These are phyloP conservation scores for Aspergillus sp. DNA, from an alignment of 2,329 filamentous ascomycete species.

Conservation along the genomic window DNA sequence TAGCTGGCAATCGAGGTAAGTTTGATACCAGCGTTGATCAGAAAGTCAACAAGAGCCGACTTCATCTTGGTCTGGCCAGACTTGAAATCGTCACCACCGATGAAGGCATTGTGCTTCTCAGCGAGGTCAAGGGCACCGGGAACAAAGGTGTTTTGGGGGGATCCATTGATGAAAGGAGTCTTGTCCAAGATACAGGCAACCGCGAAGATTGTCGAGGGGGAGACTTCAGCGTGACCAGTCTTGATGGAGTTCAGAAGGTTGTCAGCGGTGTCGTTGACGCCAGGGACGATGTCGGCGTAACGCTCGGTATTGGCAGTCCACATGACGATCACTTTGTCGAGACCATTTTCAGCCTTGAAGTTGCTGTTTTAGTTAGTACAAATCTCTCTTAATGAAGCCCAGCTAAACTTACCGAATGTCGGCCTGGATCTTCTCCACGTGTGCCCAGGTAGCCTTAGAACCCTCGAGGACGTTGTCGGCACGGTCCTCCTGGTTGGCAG, in stretches of 20 bases:
- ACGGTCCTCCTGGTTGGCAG: conserved; percentile 94
- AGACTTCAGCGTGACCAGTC: conserved; percentile 82
- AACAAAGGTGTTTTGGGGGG: conserved; percentile 98
- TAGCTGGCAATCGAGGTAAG: conserved; percentile 97
- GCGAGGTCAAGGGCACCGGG: conserved; percentile 88
- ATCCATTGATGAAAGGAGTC: conserved; percentile 96
- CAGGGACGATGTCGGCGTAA: conserved; percentile 81
- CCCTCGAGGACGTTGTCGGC: conserved; percentile 88
- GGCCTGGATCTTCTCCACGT: conserved; percentile 88
- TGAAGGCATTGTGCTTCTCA: conserved; percentile 81
- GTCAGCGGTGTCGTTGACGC: conserved; percentile 94
- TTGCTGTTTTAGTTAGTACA: conserved; percentile 52
- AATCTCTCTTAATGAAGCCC: background rate
- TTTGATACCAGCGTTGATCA: conserved; percentile 98
- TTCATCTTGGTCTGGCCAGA: conserved; percentile 99
- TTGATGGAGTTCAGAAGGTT: conserved; percentile 89
- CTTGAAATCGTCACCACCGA: conserved; percentile 99
- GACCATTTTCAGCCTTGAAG: conserved; percentile 80
- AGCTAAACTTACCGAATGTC: conserved; percentile 70
- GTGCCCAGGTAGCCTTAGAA: conserved; percentile 77
- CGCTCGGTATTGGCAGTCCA: conserved; percentile 99
- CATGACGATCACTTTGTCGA: conserved; percentile 95
- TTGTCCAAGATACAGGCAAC: conserved; percentile 90
- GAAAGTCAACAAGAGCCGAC: conserved; percentile 94
- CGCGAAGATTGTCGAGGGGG: conserved; percentile 93